A percentile compares a stretch with the other conserved stretches of the same genome.
phyloP scores from a whole-genome alignment of 176 grass and related monocot species.

The Raddia guianensis region DNA sequence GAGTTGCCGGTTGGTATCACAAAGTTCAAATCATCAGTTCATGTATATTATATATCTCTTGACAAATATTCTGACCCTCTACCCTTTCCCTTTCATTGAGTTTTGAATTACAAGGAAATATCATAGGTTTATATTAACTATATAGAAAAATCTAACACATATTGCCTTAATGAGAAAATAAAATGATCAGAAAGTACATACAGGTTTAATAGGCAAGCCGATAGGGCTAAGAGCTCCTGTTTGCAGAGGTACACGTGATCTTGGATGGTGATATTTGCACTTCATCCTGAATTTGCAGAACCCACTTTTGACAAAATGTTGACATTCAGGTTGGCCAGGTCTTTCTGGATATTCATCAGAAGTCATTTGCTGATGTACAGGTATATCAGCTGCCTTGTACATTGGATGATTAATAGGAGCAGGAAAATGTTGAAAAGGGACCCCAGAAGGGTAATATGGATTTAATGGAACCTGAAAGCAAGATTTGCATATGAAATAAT shows the following conservation, averaged over 20 bases:
- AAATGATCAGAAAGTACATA: slow-evolving; percentile 41
- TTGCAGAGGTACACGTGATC: slow-evolving; percentile 29
- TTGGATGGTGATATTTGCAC: slow-evolving; percentile 90
- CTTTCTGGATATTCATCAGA: slow-evolving; percentile 83
- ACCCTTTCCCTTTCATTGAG: neutral
- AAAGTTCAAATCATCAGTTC: neutral
- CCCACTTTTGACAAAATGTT: slow-evolving; percentile 80
- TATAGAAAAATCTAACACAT: neutral
- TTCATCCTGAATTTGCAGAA: slow-evolving; percentile 76
- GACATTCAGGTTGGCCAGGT: slow-evolving; percentile 83
- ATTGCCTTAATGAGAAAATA: neutral
- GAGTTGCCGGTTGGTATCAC: neutral
- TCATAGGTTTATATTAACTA: neutral
- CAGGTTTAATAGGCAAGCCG: slow-evolving; percentile 83
- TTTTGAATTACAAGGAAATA: neutral
- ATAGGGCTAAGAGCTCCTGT: slow-evolving; percentile 64
- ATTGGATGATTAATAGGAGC: slow-evolving; percentile 55
- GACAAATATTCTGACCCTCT: neutral
- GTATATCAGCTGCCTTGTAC: slow-evolving; percentile 47
- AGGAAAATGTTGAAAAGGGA: slow-evolving; percentile 62
- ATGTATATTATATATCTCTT: slow-evolving; percentile 1
- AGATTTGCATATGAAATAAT: slow-evolving; percentile 26
- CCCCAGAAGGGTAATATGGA: slow-evolving; percentile 58
- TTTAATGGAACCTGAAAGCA: slow-evolving; percentile 65
- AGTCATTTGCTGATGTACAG: slow-evolving; percentile 50